Evolutionary conservation across 345 rosid species (phyloP).

Genomic region (Camelina hispida): DNA sequence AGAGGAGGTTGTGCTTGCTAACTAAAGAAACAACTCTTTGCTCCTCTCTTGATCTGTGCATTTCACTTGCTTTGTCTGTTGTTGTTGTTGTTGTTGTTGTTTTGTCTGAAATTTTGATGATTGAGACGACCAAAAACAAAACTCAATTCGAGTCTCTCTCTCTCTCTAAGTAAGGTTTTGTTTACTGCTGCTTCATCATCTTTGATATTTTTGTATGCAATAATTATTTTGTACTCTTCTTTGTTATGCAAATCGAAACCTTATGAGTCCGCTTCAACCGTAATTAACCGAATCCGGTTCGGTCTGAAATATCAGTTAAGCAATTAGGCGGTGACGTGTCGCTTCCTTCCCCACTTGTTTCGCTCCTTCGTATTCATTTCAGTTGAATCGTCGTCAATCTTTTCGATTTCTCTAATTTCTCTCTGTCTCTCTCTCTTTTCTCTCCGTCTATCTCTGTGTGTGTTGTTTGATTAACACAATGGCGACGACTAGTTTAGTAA

Average conservation of each 20-base stretch:
- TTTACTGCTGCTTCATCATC: not conserved
- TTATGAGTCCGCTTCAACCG: not conserved
- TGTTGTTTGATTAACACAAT: conserved; percentile 25
- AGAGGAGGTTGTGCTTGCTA: conserved; percentile 91
- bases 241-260: not conserved
- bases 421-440: conserved; percentile 15
- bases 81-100: not conserved
- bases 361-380: conserved; percentile 5
- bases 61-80: conserved; percentile 16
- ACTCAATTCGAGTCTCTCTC: not conserved
- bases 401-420: not conserved
- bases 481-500: conserved; percentile 50
- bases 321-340: conserved; percentile 49
- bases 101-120: not conserved
- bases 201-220: not conserved
- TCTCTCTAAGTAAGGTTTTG: not conserved
- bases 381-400: conserved; percentile 23
- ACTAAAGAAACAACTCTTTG: conserved; percentile 31
- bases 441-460: not conserved
- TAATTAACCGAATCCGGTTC: not conserved
- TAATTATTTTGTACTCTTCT: not conserved
- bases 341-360: conserved; percentile 41
- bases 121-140: not conserved
- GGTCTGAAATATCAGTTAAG: not conserved
- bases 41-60: conserved; percentile 9